These are phyloP conservation scores for Lactuca sativa DNA, from an alignment of 129 eudicot genomes.

Conservation along the genomic window DNA sequence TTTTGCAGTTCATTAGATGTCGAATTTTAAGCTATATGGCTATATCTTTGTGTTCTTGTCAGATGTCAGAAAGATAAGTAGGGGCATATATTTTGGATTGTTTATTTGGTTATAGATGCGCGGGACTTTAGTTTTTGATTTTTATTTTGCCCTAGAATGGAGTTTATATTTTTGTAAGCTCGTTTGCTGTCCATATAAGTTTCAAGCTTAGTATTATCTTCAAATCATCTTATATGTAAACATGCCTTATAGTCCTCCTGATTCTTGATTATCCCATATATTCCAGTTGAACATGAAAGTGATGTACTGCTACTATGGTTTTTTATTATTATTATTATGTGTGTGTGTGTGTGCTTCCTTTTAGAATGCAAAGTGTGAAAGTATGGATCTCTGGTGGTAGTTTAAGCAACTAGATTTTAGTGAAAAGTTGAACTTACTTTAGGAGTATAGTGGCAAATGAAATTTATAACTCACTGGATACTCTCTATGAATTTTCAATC, in stretches of 20 bases:
- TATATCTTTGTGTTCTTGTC: background rate
- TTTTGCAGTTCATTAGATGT: slow-evolving; percentile 13
- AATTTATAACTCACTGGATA: background rate
- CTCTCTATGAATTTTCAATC: slow-evolving; percentile 7
- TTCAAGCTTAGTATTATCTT: slow-evolving; percentile 5
- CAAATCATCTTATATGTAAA: slow-evolving; percentile 10
- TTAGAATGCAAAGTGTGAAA: slow-evolving; percentile 12
- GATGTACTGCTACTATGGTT: background rate
- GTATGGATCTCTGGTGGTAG: background rate
- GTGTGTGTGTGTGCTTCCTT: slow-evolving; percentile 11
- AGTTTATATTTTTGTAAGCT: background rate
- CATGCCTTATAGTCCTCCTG: background rate
- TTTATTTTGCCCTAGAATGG: background rate
- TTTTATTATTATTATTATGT: background rate
- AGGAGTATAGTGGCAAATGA: background rate
- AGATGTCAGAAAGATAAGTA: background rate
- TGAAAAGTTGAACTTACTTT: background rate
- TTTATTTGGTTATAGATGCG: background rate
- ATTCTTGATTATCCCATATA: background rate
- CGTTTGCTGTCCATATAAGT: background rate
- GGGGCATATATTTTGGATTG: background rate
- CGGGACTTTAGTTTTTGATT: background rate
- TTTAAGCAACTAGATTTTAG: slow-evolving; percentile 16
- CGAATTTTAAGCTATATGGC: background rate
- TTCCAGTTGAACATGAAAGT: background rate